These are phyloP conservation scores for Clarireedia monteithiana DNA, from an alignment of 2,329 filamentous ascomycete genomes.

Conservation along the genomic window DNA sequence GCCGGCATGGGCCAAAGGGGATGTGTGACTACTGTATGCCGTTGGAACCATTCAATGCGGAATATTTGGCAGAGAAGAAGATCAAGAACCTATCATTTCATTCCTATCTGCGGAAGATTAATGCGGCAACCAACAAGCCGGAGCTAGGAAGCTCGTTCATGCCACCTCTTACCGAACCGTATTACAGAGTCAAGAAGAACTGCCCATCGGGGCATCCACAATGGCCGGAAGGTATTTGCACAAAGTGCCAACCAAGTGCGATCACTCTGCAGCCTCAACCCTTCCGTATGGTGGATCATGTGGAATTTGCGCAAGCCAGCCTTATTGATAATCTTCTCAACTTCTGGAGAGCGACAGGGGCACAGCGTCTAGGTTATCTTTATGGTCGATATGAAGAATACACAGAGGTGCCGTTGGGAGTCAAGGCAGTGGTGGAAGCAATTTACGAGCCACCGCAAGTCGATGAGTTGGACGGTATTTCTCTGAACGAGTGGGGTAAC, in stretches of 20 bases:
- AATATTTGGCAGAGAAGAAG: constrained; percentile 88
- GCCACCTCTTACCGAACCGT: constrained; percentile 87
- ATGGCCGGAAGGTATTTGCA: constrained; percentile 96
- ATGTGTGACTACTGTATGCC: constrained; percentile 99
- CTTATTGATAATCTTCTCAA: constrained; percentile 87
- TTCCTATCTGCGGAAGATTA: constrained; percentile 87
- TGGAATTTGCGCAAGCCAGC: constrained; percentile 81
- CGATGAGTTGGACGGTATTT: constrained; percentile 81
- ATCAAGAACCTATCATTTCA: constrained; percentile 99
- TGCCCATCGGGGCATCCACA: constrained; percentile 89
- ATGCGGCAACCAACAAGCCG: constrained; percentile 91
- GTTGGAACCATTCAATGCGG: constrained; percentile 83
- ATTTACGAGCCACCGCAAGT: constrained; percentile 95
- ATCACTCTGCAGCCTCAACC: constrained; percentile 91
- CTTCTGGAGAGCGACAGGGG: constrained; percentile 80
- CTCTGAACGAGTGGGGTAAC: constrained; percentile 75
- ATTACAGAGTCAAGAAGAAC: constrained; percentile 78
- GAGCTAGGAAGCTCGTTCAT: constrained; percentile 93
- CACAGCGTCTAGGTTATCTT: constrained; percentile 79
- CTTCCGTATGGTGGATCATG: constrained; percentile 96
- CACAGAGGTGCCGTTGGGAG: constrained; percentile 81
- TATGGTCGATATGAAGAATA: constrained; percentile 92
- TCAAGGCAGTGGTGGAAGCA: constrained; percentile 92
- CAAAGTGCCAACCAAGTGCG: constrained; percentile 94
- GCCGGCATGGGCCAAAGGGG: constrained; percentile 88